Evolutionary conservation across 176 grass and related monocot species (phyloP).

Genomic region (Areca catechu): DNA sequence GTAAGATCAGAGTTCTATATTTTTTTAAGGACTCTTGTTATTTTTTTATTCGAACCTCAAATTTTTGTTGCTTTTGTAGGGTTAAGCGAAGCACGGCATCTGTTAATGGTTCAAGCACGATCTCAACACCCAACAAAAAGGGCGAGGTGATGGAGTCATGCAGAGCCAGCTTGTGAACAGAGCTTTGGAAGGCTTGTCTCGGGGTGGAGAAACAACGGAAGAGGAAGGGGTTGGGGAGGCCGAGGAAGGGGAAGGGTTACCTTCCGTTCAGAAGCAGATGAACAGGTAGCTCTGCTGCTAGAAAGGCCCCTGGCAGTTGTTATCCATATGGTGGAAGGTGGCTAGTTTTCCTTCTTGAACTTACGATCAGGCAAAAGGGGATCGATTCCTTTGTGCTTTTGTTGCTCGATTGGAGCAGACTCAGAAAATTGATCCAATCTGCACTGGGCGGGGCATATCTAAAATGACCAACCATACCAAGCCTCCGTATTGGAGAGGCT

Average conservation of each 20-base stretch:
- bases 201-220: constrained; percentile 42
- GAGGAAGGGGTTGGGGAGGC: constrained; percentile 53
- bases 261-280: constrained; percentile 29
- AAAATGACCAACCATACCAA: too few species aligned
- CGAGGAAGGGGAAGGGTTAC: constrained; percentile 77
- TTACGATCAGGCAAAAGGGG: too few species aligned
- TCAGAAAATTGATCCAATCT: too few species aligned
- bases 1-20: constrained; percentile 18
- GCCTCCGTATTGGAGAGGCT: too few species aligned
- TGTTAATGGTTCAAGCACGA: constrained; percentile 34
- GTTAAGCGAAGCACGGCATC: constrained; percentile 41
- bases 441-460: too few species aligned
- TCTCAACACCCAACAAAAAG: constrained; percentile 46
- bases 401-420: too few species aligned
- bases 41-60: constrained; percentile 7
- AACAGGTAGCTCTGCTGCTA: not conserved
- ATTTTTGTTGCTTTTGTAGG: constrained; percentile 33
- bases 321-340: too few species aligned
- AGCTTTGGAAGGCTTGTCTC: constrained; percentile 82
- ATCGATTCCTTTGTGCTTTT: too few species aligned
- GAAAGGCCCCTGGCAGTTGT: too few species aligned
- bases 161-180: constrained; percentile 75
- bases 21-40: not conserved
- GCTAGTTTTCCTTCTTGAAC: too few species aligned
- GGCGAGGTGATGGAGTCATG: constrained; percentile 39